Evolutionary conservation across 1,139 yeast species (phyloP).

Genomic region (Scheffersomyces cryptocercus): DNA sequence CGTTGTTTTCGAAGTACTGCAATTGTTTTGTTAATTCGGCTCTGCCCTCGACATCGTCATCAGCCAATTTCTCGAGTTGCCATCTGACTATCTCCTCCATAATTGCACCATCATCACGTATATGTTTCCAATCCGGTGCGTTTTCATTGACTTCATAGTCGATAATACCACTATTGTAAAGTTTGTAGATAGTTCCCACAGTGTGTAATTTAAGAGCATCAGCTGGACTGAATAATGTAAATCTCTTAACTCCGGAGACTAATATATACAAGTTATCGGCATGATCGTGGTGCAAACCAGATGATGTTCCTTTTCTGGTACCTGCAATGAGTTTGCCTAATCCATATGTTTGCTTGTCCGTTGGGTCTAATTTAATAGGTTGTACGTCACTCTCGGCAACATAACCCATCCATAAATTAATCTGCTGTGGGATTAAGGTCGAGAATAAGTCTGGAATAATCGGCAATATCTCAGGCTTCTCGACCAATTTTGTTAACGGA

Average conservation of each 20-base stretch:
- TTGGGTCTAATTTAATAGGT: slow-evolving; percentile 2
- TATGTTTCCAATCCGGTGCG: slow-evolving; percentile 59
- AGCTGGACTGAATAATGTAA: slow-evolving; percentile 63
- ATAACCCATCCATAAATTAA: slow-evolving; percentile 70
- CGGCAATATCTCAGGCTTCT: slow-evolving; percentile 29
- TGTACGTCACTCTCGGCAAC: slow-evolving; percentile 10
- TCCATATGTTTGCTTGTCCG: slow-evolving; percentile 23
- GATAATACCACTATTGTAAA: slow-evolving; percentile 64
- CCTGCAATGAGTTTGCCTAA: slow-evolving; percentile 56
- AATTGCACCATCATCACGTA: slow-evolving; percentile 65
- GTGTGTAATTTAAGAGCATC: slow-evolving; percentile 61
- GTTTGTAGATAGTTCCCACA: slow-evolving; percentile 53
- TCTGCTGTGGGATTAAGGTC: slow-evolving; percentile 62
- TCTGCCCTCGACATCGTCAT: slow-evolving; percentile 8
- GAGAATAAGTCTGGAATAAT: slow-evolving; percentile 41
- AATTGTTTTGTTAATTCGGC: slow-evolving; percentile 4
- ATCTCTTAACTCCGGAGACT: slow-evolving; percentile 60
- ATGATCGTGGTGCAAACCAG: slow-evolving; percentile 82
- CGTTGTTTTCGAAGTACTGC: slow-evolving; percentile 1
- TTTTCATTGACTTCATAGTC: slow-evolving; percentile 54
- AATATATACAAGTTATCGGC: slow-evolving; percentile 72
- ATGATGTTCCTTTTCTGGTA: slow-evolving; percentile 51
- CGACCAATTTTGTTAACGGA: slow-evolving; percentile 52
- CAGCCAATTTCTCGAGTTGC: slow-evolving; percentile 13
- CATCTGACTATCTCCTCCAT: slow-evolving; percentile 45